Evolutionary conservation across 2,329 filamentous ascomycete species (phyloP).

Genomic region (Colletotrichum shisoi): DNA sequence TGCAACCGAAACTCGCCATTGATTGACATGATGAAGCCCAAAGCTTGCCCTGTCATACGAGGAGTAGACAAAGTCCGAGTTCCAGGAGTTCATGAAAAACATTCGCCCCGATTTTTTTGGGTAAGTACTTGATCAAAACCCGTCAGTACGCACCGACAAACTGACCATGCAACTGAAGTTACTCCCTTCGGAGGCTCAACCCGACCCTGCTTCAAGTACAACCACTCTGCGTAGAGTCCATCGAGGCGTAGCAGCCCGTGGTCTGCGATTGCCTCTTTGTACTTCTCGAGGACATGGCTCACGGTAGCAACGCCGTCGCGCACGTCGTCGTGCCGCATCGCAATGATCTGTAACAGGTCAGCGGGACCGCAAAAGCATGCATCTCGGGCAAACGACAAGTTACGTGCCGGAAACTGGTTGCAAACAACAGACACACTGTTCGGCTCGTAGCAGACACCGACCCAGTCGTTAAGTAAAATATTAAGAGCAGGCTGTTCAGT

Average conservation of each 20-base stretch:
- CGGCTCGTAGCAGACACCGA: constrained; percentile 55
- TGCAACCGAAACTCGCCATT: constrained; percentile 42
- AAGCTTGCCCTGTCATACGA: constrained; percentile 41
- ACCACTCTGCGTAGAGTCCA: no score
- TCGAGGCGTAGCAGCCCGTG: no score
- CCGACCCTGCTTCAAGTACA: no score
- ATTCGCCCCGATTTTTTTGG: no score
- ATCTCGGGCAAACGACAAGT: no score
- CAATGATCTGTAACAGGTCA: not conserved
- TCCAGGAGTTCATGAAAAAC: constrained; percentile 21
- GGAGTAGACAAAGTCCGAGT: not conserved
- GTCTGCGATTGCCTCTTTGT: not conserved
- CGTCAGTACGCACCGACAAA: no score
- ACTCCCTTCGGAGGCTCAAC: no score
- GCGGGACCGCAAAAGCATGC: constrained; percentile 46
- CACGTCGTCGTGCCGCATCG: constrained; percentile 36
- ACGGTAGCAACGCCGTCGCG: not conserved
- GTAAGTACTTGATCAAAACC: no score
- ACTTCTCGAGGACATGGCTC: not conserved
- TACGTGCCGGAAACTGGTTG: constrained; percentile 51
- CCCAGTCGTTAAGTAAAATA: constrained; percentile 45
- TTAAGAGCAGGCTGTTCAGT: no score
- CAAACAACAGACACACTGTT: constrained; percentile 53
- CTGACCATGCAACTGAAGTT: no score
- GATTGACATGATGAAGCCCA: constrained; percentile 45